These are phyloP conservation scores for Amanita muscaria DNA, from an alignment of 768 basidiomycete species.

Conservation along the genomic window DNA sequence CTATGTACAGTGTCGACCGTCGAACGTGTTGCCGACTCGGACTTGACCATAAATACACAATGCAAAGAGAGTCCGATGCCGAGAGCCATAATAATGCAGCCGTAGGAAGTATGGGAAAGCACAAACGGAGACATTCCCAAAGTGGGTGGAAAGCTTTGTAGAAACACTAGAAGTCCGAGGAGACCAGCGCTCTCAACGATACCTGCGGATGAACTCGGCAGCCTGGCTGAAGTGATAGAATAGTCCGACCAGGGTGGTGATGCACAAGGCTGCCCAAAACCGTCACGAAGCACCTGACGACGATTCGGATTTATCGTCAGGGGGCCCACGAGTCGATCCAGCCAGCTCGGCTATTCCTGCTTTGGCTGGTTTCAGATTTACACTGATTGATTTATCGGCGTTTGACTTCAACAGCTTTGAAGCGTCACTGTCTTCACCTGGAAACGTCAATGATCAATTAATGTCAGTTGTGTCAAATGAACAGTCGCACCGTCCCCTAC, in stretches of 20 bases:
- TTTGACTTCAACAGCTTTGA: neutral
- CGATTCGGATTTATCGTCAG: too few species aligned
- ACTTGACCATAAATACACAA: neutral
- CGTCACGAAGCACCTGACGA: slow-evolving; percentile 11
- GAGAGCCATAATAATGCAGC: neutral
- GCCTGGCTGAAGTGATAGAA: slow-evolving; percentile 13
- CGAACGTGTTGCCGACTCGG: too few species aligned
- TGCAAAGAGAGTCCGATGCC: too few species aligned
- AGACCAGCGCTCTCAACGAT: slow-evolving; percentile 4
- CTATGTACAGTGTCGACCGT: too few species aligned
- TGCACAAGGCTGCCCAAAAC: slow-evolving; percentile 12
- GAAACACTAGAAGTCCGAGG: neutral
- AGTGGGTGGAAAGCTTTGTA: neutral
- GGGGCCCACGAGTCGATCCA: too few species aligned
- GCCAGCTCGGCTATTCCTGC: neutral
- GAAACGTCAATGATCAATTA: neutral
- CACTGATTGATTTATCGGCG: too few species aligned
- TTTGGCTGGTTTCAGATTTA: neutral
- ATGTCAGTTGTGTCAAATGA: neutral
- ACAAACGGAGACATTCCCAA: neutral
- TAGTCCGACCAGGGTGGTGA: slow-evolving; percentile 7
- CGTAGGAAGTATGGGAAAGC: neutral
- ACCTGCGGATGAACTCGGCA: slow-evolving; percentile 14
- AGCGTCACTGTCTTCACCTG: neutral
- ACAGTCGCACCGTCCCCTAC: slow-evolving; percentile 4